A percentile compares a stretch with the other conserved stretches of the same genome.
These are phyloP conservation scores for Ceratocystis diversiconidia DNA, from an alignment of 2,329 filamentous ascomycete genomes.

Conservation along the genomic window DNA sequence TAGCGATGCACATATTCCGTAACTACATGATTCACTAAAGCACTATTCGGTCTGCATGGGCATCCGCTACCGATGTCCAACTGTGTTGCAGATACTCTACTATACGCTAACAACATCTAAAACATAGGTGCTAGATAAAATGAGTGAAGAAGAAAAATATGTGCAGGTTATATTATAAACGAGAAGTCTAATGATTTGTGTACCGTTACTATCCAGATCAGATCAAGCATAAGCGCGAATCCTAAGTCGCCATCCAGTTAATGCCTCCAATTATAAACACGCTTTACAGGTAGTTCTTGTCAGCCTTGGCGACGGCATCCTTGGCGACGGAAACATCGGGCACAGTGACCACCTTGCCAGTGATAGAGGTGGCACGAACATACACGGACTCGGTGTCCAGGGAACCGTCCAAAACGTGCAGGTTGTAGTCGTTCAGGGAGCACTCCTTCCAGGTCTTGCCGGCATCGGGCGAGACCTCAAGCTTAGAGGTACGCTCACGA, in stretches of 20 bases:
- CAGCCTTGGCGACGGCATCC: neutral
- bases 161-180: neutral
- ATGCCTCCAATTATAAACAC: neutral
- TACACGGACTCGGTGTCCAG: slow-evolving; percentile 11
- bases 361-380: slow-evolving; percentile 14
- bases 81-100: too few relatives aligned
- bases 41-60: too few relatives aligned
- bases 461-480: slow-evolving; percentile 15
- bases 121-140: rapidly evolving
- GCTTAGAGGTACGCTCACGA: slow-evolving; percentile 19
- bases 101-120: too few relatives aligned
- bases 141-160: neutral
- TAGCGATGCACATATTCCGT: too few relatives aligned
- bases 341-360: slow-evolving; percentile 15
- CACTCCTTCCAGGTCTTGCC: slow-evolving; percentile 14
- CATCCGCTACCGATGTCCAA: too few relatives aligned
- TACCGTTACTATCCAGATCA: neutral
- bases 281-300: slow-evolving; percentile 13
- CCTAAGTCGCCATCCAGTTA: neutral
- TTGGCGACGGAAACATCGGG: slow-evolving; percentile 4
- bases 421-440: slow-evolving; percentile 13
- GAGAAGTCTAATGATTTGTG: neutral
- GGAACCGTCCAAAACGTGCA: slow-evolving; percentile 12
- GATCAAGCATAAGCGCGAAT: neutral
- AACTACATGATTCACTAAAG: too few relatives aligned